phyloP scores from a whole-genome alignment of 192 early-diverging fungal genomes.

The Allomyces arbusculus region DNA sequence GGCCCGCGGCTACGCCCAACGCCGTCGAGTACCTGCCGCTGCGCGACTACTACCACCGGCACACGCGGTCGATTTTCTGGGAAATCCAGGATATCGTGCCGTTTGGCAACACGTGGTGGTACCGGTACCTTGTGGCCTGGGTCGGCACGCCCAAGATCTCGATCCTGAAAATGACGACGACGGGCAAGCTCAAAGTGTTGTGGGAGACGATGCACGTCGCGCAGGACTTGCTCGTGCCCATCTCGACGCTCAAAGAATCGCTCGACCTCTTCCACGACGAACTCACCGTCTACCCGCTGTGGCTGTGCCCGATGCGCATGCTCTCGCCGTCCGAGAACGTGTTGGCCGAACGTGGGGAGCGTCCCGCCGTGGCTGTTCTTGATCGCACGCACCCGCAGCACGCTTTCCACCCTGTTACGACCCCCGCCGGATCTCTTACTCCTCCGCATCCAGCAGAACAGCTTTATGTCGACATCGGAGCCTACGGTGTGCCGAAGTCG shows the following conservation, averaged over 20 bases:
- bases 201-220: constrained; percentile 13
- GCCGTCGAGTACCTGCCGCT: constrained; percentile 19
- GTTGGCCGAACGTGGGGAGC: neutral
- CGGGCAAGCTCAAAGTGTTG: constrained; percentile 9
- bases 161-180: constrained; percentile 14
- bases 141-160: constrained; percentile 12
- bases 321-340: neutral
- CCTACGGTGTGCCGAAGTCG: constrained; percentile 13
- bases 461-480: constrained; percentile 19
- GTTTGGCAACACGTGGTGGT: constrained; percentile 16
- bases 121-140: constrained; percentile 16
- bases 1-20: constrained; percentile 3
- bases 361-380: too few relatives aligned
- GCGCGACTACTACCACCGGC: constrained; percentile 21
- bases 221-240: constrained; percentile 16
- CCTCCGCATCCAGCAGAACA: constrained; percentile 7
- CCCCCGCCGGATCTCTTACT: constrained; percentile 11
- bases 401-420: neutral
- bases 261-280: constrained; percentile 14
- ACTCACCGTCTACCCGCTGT: constrained; percentile 16
- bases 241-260: constrained; percentile 10
- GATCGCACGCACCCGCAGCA: neutral
- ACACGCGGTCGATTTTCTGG: constrained; percentile 22
- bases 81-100: constrained; percentile 15
- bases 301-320: constrained; percentile 3